Percentiles rank a stretch among this genome's conserved stretches.
These are phyloP conservation scores for Fonsecaea multimorphosa DNA, from an alignment of 2,329 filamentous ascomycete genomes.

Conservation along the genomic window DNA sequence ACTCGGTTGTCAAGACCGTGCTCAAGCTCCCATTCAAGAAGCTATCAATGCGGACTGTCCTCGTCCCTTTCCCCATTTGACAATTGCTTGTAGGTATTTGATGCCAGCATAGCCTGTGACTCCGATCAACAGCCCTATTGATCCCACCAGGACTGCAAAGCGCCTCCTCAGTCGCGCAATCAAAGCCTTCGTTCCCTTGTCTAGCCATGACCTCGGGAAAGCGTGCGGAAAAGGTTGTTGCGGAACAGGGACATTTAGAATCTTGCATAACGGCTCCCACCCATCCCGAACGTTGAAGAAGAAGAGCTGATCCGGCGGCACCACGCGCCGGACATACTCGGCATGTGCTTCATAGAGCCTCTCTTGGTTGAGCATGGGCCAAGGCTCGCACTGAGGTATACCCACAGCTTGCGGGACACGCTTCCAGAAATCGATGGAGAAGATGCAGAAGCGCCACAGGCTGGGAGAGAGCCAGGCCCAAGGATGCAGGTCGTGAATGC, in stretches of 20 bases:
- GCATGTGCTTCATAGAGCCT: conserved; percentile 18
- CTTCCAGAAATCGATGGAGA: conserved; percentile 14
- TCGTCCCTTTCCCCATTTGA: not conserved
- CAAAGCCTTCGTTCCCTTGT: not conserved
- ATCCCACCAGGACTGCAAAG: not conserved
- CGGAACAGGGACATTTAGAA: conserved; percentile 6
- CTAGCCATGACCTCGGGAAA: conserved; percentile 13
- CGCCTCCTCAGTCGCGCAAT: conserved; percentile 6
- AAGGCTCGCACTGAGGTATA: conserved; percentile 9
- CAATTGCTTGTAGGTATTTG: not conserved
- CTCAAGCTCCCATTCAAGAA: not conserved
- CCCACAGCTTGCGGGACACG: conserved; percentile 19
- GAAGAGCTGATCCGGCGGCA: conserved; percentile 11
- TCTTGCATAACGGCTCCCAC: conserved; percentile 18
- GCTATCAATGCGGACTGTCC: not conserved
- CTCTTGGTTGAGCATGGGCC: conserved; percentile 17
- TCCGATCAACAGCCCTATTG: not conserved
- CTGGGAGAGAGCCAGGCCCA: conserved; percentile 15
- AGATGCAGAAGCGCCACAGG: conserved; percentile 12
- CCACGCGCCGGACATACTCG: conserved; percentile 9
- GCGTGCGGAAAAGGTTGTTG: conserved; percentile 12
- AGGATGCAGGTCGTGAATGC: conserved; percentile 14
- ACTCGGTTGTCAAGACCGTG: not conserved
- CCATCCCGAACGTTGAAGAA: conserved; percentile 12
- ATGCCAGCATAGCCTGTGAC: not conserved